Percentiles rank a stretch among this genome's conserved stretches.
These are phyloP conservation scores for Aschersonia sp. DNA, from an alignment of 2,329 filamentous ascomycete species.

Conservation along the genomic window DNA sequence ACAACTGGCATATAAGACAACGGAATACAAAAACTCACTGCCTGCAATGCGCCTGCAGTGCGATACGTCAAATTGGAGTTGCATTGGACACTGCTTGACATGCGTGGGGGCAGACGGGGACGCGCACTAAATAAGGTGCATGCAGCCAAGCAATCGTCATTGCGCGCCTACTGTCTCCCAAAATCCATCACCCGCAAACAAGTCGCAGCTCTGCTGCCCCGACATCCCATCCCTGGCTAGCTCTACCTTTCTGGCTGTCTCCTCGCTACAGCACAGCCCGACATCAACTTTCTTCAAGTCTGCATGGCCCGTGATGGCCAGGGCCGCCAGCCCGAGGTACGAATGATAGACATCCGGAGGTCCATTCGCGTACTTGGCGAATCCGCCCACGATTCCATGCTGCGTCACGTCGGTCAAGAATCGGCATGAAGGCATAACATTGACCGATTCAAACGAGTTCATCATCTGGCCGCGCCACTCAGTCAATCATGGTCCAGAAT, in stretches of 20 bases:
- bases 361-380: conserved; percentile 56
- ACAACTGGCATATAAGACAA: no score
- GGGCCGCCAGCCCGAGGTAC: conserved; percentile 70
- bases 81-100: no score
- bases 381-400: conserved; percentile 63
- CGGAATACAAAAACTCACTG: no score
- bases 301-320: conserved; percentile 59
- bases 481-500: background rate
- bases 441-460: conserved; percentile 40
- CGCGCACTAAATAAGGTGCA: no score
- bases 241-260: conserved; percentile 36
- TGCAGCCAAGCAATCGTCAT: no score
- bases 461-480: conserved; percentile 33
- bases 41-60: no score
- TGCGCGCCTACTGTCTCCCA: conserved; percentile 6
- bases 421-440: conserved; percentile 45
- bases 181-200: conserved; percentile 12
- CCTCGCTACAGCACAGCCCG: conserved; percentile 58
- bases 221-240: conserved; percentile 27
- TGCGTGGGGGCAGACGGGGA: no score
- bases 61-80: no score
- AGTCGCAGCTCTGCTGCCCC: background rate
- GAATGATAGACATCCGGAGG: conserved; percentile 76
- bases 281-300: conserved; percentile 60
- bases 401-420: conserved; percentile 81